Evolutionary conservation across 768 basidiomycete genomes (phyloP).

Genomic region (Psilocybe subaeruginosa): DNA sequence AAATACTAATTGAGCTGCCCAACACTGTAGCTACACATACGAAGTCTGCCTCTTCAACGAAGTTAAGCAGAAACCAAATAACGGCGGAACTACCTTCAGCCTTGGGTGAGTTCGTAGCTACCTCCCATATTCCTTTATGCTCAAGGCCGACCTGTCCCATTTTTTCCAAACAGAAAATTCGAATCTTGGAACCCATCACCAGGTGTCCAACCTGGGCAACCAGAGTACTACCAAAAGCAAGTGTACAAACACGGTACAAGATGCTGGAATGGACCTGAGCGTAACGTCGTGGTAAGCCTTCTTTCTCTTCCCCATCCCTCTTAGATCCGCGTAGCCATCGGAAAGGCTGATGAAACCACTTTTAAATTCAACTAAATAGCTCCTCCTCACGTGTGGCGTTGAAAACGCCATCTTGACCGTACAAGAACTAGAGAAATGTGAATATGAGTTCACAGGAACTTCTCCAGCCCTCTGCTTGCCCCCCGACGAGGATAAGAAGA

Average conservation of each 20-base stretch:
- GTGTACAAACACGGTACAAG: constrained; percentile 82
- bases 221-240: constrained; percentile 81
- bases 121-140: background rate
- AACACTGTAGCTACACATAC: constrained; percentile 78
- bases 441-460: constrained; percentile 87
- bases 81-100: constrained; percentile 72
- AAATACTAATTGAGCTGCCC: background rate
- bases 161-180: constrained; percentile 57
- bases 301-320: background rate
- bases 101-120: constrained; percentile 74
- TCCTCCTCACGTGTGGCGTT: constrained; percentile 82
- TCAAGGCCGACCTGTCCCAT: background rate
- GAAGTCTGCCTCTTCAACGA: constrained; percentile 91
- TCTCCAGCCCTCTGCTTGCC: constrained; percentile 83
- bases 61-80: constrained; percentile 85
- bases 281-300: constrained; percentile 72
- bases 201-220: constrained; percentile 58
- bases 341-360: too few relatives aligned
- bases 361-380: constrained; percentile 39
- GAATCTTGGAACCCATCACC: constrained; percentile 75
- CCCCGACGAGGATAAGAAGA: constrained; percentile 39
- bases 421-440: constrained; percentile 94
- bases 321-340: too few relatives aligned
- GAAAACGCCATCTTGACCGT: constrained; percentile 82
- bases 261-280: constrained; percentile 97